Percentiles rank a stretch among this genome's conserved stretches.
phyloP scores from a whole-genome alignment of 1,284 basidiomycete genomes.

The Pascua guehoae region DNA sequence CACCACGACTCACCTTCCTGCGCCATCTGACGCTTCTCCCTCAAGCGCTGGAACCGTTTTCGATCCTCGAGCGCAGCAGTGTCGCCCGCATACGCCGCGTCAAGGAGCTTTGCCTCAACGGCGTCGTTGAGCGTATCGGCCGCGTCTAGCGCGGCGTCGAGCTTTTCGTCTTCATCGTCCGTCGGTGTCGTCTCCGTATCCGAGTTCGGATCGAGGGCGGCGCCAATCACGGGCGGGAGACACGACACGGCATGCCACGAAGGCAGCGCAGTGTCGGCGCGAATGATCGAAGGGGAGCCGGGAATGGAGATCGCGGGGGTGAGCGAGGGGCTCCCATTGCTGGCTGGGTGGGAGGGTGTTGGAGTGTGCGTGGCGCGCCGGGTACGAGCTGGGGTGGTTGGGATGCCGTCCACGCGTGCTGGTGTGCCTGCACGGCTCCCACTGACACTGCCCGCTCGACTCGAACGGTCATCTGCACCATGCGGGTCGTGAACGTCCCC shows the following conservation, averaged over 20 bases:
- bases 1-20: neutral
- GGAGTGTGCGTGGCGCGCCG: neutral
- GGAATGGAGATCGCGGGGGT: too few species aligned
- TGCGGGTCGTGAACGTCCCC: neutral
- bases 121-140: slow-evolving; percentile 3
- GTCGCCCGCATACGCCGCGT: neutral
- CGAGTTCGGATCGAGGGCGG: neutral
- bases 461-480: neutral
- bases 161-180: slow-evolving; percentile 8
- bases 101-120: neutral
- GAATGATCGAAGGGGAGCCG: too few species aligned
- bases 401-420: neutral
- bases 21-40: neutral
- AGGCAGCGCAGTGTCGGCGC: neutral
- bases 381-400: neutral
- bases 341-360: neutral
- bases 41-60: neutral
- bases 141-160: slow-evolving; percentile 4
- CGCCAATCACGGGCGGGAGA: neutral
- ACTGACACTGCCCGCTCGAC: neutral
- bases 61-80: neutral
- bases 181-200: slow-evolving; percentile 1
- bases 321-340: neutral
- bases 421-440: neutral
- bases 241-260: neutral